Conservation (phyloP, 257 asterid genomes). For the Orobanche coerulescens region DNA sequence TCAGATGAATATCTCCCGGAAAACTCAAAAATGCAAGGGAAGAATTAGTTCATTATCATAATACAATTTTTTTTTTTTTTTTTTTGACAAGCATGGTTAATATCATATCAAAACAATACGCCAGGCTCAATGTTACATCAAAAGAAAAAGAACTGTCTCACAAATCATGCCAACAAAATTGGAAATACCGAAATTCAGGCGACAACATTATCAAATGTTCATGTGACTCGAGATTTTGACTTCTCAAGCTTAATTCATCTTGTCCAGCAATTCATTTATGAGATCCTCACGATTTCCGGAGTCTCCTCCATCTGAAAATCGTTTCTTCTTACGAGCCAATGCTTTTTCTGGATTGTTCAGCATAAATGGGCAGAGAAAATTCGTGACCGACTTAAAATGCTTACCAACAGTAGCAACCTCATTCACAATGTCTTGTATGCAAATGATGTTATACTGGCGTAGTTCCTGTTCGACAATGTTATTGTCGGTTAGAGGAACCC, state of each 20-base stretch:
- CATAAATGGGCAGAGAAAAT: constrained; percentile 64
- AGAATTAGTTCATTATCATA: too few species aligned
- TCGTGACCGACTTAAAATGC: constrained; percentile 53
- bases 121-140: background rate
- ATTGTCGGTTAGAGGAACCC: constrained; percentile 75
- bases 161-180: background rate
- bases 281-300: constrained; percentile 62
- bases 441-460: constrained; percentile 57
- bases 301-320: constrained; percentile 82
- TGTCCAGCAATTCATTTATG: constrained; percentile 61
- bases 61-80: too few species aligned
- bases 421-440: constrained; percentile 73
- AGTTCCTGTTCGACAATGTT: constrained; percentile 75
- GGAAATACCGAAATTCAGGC: background rate
- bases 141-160: background rate
- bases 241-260: constrained; percentile 55
- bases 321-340: constrained; percentile 60
- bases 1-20: too few species aligned
- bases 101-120: background rate
- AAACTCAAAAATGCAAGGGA: too few species aligned
- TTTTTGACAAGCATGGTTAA: background rate
- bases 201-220: constrained; percentile 8
- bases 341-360: constrained; percentile 76
- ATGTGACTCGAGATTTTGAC: background rate
- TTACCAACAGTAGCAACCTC: constrained; percentile 61